Evolutionary conservation across 2,329 filamentous ascomycete species (phyloP).

Genomic region (Microsporum canis): DNA sequence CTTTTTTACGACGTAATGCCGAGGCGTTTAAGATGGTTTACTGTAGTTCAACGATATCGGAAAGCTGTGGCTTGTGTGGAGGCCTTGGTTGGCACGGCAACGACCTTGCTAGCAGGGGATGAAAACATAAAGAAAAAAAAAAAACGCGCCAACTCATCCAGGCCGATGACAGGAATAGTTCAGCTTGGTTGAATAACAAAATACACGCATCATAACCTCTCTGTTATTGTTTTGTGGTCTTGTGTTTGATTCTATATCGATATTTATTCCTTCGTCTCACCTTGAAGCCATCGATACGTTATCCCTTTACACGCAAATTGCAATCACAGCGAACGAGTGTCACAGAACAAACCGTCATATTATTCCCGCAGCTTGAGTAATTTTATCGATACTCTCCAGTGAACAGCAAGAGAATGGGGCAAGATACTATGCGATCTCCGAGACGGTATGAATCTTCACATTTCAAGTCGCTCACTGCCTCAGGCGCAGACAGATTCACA

Average conservation of each 20-base stretch:
- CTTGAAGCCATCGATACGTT: neutral
- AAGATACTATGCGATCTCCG: neutral
- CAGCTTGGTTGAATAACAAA: neutral
- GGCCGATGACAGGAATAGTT: neutral
- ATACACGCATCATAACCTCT: neutral
- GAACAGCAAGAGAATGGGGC: neutral
- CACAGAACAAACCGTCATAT: no score
- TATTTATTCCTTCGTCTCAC: neutral
- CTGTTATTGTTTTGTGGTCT: neutral
- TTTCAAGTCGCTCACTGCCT: neutral
- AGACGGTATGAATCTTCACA: neutral
- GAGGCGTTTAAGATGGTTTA: neutral
- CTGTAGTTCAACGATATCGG: neutral
- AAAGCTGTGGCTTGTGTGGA: neutral
- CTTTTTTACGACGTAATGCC: neutral
- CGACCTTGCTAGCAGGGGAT: neutral
- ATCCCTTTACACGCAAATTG: neutral
- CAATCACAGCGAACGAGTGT: neutral
- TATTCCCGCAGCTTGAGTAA: no score
- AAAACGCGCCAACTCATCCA: neutral
- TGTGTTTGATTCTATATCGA: neutral
- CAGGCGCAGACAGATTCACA: neutral
- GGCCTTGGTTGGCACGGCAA: conserved; percentile 3
- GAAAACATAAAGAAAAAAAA: neutral
- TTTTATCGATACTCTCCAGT: neutral